Conservation (phyloP, 345 rosid species). For the thale cress (Arabidopsis thaliana) region DNA sequence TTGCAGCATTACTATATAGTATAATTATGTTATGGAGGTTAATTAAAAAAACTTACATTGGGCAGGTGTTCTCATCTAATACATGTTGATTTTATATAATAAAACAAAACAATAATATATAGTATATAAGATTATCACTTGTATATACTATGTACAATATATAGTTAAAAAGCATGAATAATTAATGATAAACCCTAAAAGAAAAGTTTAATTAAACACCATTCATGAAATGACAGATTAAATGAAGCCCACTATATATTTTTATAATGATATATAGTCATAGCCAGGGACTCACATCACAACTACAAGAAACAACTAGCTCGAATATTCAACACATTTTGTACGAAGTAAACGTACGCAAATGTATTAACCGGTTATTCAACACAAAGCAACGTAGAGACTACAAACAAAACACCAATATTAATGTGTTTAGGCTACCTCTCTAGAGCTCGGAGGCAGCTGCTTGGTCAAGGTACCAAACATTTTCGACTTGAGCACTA, state of each 20-base stretch:
- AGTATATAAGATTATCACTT: too few species aligned
- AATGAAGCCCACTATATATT: neutral
- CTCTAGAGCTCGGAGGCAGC: conserved; percentile 72
- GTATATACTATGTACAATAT: too few species aligned
- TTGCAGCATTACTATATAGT: too few species aligned
- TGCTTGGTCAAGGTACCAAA: conserved; percentile 80
- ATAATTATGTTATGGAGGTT: too few species aligned
- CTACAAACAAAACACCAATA: neutral
- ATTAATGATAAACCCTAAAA: too few species aligned
- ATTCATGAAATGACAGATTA: too few species aligned
- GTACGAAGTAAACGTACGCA: neutral
- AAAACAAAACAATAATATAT: too few species aligned
- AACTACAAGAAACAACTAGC: conserved; percentile 4
- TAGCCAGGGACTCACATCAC: neutral
- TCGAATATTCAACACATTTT: conserved; percentile 21
- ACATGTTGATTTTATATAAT: too few species aligned
- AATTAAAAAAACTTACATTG: too few species aligned
- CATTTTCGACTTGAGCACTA: conserved; percentile 64
- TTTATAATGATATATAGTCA: neutral
- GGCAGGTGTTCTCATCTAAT: too few species aligned
- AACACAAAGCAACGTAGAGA: conserved; percentile 13
- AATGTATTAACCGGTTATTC: conserved; percentile 25
- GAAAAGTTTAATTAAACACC: too few species aligned
- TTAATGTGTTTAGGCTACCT: neutral
- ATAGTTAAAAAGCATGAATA: too few species aligned